Evolutionary conservation across 2,329 filamentous ascomycete genomes (phyloP).

Genomic region (Pseudophaeomoniella oleicola): DNA sequence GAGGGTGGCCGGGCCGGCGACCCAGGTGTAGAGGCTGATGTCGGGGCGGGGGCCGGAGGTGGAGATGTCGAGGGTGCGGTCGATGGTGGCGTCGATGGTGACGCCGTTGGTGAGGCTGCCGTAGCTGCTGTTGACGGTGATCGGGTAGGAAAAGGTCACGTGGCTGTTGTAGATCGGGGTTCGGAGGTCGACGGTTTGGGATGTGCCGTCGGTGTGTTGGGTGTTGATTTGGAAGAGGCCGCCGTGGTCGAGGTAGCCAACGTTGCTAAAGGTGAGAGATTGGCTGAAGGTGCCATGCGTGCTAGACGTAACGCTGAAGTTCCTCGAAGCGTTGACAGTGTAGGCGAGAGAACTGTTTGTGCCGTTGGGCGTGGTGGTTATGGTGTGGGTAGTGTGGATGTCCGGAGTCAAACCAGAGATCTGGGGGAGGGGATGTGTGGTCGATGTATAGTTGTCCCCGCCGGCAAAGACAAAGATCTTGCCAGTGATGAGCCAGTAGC

Average conservation of each 20-base stretch:
- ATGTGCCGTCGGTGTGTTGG: slow-evolving; percentile 34
- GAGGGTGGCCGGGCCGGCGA: slow-evolving; percentile 14
- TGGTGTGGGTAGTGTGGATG: slow-evolving; percentile 35
- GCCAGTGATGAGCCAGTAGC: slow-evolving; percentile 61
- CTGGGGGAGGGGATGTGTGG: slow-evolving; percentile 9
- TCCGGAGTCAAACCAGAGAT: slow-evolving; percentile 25
- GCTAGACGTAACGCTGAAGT: slow-evolving; percentile 37
- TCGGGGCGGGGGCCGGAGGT: slow-evolving; percentile 26
- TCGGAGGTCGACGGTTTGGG: slow-evolving; percentile 17
- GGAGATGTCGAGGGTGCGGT: slow-evolving; percentile 31
- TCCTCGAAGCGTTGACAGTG: slow-evolving; percentile 40
- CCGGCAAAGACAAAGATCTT: slow-evolving; percentile 71
- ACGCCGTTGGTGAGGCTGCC: slow-evolving; percentile 28
- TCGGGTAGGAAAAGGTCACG: slow-evolving; percentile 42
- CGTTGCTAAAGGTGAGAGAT: slow-evolving; percentile 38
- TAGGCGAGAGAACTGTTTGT: slow-evolving; percentile 47
- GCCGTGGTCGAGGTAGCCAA: slow-evolving; percentile 37
- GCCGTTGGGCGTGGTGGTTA: slow-evolving; percentile 34
- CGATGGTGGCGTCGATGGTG: slow-evolving; percentile 32
- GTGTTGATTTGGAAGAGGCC: slow-evolving; percentile 40
- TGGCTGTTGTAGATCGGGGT: slow-evolving; percentile 17
- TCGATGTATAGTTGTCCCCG: slow-evolving; percentile 10
- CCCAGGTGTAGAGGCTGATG: slow-evolving; percentile 47
- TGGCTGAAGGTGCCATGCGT: slow-evolving; percentile 41
- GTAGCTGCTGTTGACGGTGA: slow-evolving; percentile 42